A percentile compares a stretch with the other conserved stretches of the same genome.
Conservation (phyloP, 805 yeast species). For the Ogataea naganishii region DNA sequence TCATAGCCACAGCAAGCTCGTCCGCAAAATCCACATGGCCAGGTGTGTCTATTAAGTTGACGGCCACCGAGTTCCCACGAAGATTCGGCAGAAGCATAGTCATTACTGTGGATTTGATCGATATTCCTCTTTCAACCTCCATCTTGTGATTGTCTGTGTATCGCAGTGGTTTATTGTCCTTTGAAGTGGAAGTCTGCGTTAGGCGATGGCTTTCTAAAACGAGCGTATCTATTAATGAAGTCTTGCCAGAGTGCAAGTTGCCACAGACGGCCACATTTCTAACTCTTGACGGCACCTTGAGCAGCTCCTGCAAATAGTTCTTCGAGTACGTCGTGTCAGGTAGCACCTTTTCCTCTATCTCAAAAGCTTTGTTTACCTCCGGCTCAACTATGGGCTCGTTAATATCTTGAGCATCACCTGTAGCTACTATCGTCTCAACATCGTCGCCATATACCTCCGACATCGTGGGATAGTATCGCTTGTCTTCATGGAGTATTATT, state of each 20-base stretch:
- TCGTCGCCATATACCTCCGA: conserved; percentile 45
- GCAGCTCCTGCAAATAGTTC: conserved; percentile 46
- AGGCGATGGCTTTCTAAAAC: conserved; percentile 58
- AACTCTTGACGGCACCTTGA: conserved; percentile 47
- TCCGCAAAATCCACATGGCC: conserved; percentile 85
- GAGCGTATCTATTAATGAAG: conserved; percentile 63
- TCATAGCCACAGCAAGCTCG: conserved; percentile 52
- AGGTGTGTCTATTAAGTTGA: conserved; percentile 77
- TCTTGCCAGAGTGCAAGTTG: conserved; percentile 76
- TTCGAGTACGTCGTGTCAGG: conserved; percentile 59
- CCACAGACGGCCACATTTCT: conserved; percentile 80
- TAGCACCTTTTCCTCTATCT: conserved; percentile 40
- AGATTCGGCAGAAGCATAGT: conserved; percentile 49
- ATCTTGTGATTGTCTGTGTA: conserved; percentile 66
- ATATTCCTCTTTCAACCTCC: conserved; percentile 63
- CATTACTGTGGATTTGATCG: conserved; percentile 56
- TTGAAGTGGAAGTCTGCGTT: conserved; percentile 18
- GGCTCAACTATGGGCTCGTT: conserved; percentile 64
- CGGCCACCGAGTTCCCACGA: conserved; percentile 42
- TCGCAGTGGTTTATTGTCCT: conserved; percentile 38
- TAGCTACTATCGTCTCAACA: conserved; percentile 53
- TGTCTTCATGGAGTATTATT: conserved; percentile 37
- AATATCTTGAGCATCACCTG: conserved; percentile 35
- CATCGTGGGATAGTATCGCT: conserved; percentile 32
- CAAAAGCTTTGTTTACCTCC: conserved; percentile 27